These are phyloP conservation scores for Ulmus americana DNA, from an alignment of 331 rosid genomes.

Conservation along the genomic window DNA sequence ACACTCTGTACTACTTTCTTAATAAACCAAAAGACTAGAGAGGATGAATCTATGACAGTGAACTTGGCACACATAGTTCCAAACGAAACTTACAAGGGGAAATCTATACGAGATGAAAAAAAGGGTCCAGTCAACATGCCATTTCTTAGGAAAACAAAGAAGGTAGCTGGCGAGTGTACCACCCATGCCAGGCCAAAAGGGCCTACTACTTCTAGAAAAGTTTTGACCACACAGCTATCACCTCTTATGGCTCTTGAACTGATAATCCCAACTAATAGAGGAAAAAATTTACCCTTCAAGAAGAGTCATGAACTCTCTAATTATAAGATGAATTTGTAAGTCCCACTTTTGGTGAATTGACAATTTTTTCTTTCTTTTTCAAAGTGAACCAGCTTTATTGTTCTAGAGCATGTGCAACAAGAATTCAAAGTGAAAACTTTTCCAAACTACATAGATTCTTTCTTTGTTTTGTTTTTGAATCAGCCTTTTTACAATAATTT, in stretches of 20 bases:
- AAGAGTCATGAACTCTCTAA: too few relatives aligned
- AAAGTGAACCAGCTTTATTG: too few relatives aligned
- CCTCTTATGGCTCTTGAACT: background rate
- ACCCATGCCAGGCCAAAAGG: background rate
- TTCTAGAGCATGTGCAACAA: too few relatives aligned
- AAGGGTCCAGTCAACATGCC: background rate
- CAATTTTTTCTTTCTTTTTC: too few relatives aligned
- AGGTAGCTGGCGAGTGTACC: background rate
- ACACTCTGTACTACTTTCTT: background rate
- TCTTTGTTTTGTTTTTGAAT: too few relatives aligned
- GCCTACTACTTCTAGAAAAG: background rate
- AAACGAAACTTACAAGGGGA: background rate
- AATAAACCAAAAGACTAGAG: conserved; percentile 6
- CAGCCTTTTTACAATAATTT: too few relatives aligned
- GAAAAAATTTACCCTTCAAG: too few relatives aligned
- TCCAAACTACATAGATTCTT: too few relatives aligned
- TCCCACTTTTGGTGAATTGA: too few relatives aligned
- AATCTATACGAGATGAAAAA: background rate
- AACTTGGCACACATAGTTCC: background rate
- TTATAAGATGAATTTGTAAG: too few relatives aligned
- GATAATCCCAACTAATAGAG: too few relatives aligned
- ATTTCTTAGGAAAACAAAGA: background rate
- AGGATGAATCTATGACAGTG: background rate
- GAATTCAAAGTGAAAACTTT: too few relatives aligned
- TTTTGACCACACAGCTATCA: background rate